phyloP scores from a whole-genome alignment of 495 filamentous ascomycete species.

The Achaetomiella virescens region DNA sequence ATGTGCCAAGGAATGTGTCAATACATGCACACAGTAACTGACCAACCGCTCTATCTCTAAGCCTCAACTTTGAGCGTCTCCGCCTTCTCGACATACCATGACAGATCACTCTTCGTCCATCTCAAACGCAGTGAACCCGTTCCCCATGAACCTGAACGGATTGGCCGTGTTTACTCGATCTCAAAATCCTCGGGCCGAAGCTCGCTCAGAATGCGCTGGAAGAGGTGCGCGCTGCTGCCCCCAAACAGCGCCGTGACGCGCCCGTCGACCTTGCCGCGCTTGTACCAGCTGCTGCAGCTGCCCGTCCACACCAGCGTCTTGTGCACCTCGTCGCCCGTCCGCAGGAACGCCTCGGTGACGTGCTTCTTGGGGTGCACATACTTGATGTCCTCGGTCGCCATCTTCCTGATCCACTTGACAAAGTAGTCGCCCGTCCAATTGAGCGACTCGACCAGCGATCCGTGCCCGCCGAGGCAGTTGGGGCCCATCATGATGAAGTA shows the following conservation, averaged over 20 bases:
- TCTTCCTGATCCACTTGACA: conserved; percentile 58
- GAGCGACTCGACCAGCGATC: conserved; percentile 29
- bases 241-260: no score
- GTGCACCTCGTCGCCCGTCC: conserved; percentile 58
- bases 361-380: conserved; percentile 46
- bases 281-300: conserved; percentile 66
- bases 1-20: background rate
- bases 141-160: background rate
- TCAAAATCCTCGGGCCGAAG: background rate
- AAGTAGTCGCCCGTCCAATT: conserved; percentile 19
- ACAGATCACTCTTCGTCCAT: background rate
- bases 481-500: conserved; percentile 55
- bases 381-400: conserved; percentile 56
- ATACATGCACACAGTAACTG: no score
- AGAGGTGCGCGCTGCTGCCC: no score
- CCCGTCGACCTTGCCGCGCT: conserved; percentile 50
- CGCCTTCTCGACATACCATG: background rate
- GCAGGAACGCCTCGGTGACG: conserved; percentile 58
- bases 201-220: background rate
- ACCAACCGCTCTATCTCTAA: background rate
- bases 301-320: conserved; percentile 54
- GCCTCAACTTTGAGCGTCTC: background rate
- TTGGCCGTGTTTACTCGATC: background rate
- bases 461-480: conserved; percentile 47
- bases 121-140: background rate